Base-by-base conservation (phyloP, 1,139 yeast species). In the Blastobotrys buckinghamii region DNA sequence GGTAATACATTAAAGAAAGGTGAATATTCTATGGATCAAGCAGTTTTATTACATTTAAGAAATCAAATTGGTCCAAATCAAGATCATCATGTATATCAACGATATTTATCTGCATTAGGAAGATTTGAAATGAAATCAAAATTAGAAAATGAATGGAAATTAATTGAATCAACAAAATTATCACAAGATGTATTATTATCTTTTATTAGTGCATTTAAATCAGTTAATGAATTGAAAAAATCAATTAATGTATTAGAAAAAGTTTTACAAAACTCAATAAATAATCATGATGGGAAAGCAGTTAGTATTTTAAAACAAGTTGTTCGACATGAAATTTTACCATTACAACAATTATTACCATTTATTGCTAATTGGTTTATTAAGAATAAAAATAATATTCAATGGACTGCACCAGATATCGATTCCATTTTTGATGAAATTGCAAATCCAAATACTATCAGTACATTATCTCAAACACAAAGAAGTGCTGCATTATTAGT, bases 101-200 rank as follows among this genome's bases (percentile, higher is more conserved):
- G 58, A 43, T 63, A 62, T 48, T 46, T 63, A 16, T 52, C 57
- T n/a, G 65, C 67, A 6, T 53, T 61, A 39, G 64, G 63, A n/a
- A 50, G 67, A 24, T 60, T 62, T 45, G 52, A 52, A 17, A 45
- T 57, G 17, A 38, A 58, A 2, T 62, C 56, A 36, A 41, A 56
- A 24, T 49, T 63, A 20, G 26, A 52, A 22, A 47, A 50, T 38
- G 67, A 63, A 42, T 60, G 64, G 63, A 44, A 46, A 13, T 48
- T 50, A 27, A 15, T 42, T 17, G 6, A 6, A 29, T 5, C 6
- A 12, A 9, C 10, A 8, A 17, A 55, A 16, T 38, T 41, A 8
- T 34, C 48, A 12, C 62, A 59, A 29, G 64, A 60, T 20, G 52
- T 58, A 16, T 42, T 61, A 2, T 43, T 61, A 43, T 59, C 59